Evolutionary conservation across 768 basidiomycete genomes (phyloP).

Genomic region (Rhizopogon sp.): DNA sequence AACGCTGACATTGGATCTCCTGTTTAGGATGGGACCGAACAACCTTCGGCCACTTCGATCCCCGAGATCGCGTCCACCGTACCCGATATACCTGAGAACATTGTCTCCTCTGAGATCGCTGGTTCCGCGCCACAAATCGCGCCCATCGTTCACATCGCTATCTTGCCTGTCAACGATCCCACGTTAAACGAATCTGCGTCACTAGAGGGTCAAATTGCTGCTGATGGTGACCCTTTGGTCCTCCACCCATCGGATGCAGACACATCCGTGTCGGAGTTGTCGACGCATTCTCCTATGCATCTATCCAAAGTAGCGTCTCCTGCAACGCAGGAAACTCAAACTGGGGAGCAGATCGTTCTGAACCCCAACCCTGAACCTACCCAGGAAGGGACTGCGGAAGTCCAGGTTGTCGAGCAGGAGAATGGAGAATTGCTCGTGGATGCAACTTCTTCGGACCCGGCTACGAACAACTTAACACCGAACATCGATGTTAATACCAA

Average conservation of each 20-base stretch:
- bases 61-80: slow-evolving; percentile 13
- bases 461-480: neutral
- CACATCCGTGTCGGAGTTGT: slow-evolving; percentile 2
- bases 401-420: neutral
- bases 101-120: slow-evolving; percentile 1
- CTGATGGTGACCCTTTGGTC: neutral
- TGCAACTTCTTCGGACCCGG: neutral
- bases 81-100: slow-evolving; percentile 1
- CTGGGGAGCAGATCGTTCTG: neutral
- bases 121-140: slow-evolving; percentile 15
- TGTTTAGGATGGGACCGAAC: neutral
- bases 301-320: neutral
- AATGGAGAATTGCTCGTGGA: neutral
- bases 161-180: slow-evolving; percentile 39
- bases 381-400: neutral
- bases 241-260: neutral
- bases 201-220: neutral
- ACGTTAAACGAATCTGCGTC: slow-evolving; percentile 20
- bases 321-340: neutral
- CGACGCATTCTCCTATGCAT: slow-evolving; percentile 18
- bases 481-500: neutral
- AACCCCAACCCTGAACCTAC: neutral
- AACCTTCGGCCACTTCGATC: slow-evolving; percentile 8
- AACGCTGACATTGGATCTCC: neutral
- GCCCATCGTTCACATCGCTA: slow-evolving; percentile 31